Percentiles rank a stretch among this genome's conserved stretches.
phyloP scores from a whole-genome alignment of 495 filamentous ascomycete species.

The Saxophila tyrrhenica region DNA sequence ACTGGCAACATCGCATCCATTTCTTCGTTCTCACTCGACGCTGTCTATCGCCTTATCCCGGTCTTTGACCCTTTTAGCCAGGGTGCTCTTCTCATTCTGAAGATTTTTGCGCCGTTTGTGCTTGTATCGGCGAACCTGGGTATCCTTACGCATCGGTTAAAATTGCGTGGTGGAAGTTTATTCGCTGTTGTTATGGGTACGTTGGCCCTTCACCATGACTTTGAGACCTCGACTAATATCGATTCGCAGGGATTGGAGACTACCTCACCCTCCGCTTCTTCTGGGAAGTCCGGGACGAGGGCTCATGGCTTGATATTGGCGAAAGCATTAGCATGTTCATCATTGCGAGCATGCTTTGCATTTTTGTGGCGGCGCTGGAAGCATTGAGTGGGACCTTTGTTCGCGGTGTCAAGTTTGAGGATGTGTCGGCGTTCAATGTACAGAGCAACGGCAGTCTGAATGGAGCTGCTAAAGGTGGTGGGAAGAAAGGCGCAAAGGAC shows the following conservation, averaged over 20 bases:
- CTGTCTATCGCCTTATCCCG: conserved; percentile 81
- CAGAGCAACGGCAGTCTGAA: conserved; percentile 4
- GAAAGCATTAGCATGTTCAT: conserved; percentile 89
- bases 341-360: conserved; percentile 78
- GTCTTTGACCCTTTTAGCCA: conserved; percentile 92
- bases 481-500: not conserved
- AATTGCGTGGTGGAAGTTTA: conserved; percentile 70
- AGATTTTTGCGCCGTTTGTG: conserved; percentile 88
- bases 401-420: conserved; percentile 62
- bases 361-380: conserved; percentile 86
- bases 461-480: not conserved
- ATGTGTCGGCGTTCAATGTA: conserved; percentile 4
- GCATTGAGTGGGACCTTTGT: conserved; percentile 75
- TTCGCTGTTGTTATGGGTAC: conserved; percentile 83
- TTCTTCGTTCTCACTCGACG: conserved; percentile 88
- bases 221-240: not conserved
- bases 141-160: conserved; percentile 75
- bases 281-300: conserved; percentile 91
- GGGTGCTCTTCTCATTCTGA: conserved; percentile 74
- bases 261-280: conserved; percentile 95
- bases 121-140: conserved; percentile 88
- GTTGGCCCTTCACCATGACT: not conserved
- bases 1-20: conserved; percentile 94
- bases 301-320: conserved; percentile 94
- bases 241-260: conserved; percentile 56